Base-by-base conservation (phyloP, 768 basidiomycete genomes). In the Leccinum longicurvipes region DNA sequence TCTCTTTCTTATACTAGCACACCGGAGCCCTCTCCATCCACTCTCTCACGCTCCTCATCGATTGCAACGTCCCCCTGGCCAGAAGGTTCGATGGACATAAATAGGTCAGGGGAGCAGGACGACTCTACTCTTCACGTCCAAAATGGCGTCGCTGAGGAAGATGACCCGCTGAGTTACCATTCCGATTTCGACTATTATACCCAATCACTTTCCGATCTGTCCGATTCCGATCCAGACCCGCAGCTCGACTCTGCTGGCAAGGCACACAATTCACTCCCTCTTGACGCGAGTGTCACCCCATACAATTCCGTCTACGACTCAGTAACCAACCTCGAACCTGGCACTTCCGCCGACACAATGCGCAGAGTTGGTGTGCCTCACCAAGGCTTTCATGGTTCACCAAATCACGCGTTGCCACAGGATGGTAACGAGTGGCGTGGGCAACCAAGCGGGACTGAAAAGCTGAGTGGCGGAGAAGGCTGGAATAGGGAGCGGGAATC, bases 11-110 rank as follows among this genome's bases (percentile, higher is more conserved):
- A 59, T 44, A 66, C 69, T n/a, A n/a, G n/a, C 39, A 54, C 65
- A 53, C 70, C 67, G 36, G 73, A 67, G 51, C 69, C 64, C 57
- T 72, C 65, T 56, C 72, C 66, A 10, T 66, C 67, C 62, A 67
- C 75, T 5, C 69, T 77, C 57, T 79, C 80, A 59, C 74, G 75
- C 29, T 75, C 80, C 11, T 63, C 75, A 6, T 81, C 80, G 6
- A 59, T 64, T 47, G 73, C 68, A 21, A 75, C 75, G 0, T 79
- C 75, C 12, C 54, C 67, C 34, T 69, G 59, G 31, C 61, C 54
- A 17, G 63, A 61, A 12, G 45, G 15, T 49, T n/a, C 53, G 39
- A 27, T 57, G 54, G 45, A 60, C 63, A 52, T 64, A 67, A 57
- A 61, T 61, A 54, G 49, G 46, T 27, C 65, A 31, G 29, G 50